These are phyloP conservation scores for Chalara sp. DNA, from an alignment of 2,329 filamentous ascomycete species.

Conservation along the genomic window DNA sequence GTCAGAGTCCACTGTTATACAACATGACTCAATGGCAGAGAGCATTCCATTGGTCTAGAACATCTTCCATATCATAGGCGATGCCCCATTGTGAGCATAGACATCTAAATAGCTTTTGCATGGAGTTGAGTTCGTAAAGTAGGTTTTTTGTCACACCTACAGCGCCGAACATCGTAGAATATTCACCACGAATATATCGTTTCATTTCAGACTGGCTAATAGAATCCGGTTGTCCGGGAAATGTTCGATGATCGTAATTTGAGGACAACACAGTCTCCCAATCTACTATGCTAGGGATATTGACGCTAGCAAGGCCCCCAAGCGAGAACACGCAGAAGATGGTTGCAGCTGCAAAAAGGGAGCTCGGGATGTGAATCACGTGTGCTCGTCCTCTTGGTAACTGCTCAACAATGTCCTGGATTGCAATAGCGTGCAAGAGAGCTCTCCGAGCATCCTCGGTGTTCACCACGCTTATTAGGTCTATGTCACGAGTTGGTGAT, in stretches of 20 bases:
- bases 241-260: conserved; percentile 13
- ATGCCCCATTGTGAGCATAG: conserved; percentile 38
- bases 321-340: conserved; percentile 35
- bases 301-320: conserved; percentile 30
- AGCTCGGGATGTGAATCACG: conserved; percentile 37
- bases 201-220: conserved; percentile 39
- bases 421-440: conserved; percentile 36
- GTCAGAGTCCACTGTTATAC: neutral
- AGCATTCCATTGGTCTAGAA: conserved; percentile 36
- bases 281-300: conserved; percentile 32
- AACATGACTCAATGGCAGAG: conserved; percentile 29
- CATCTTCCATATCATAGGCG: conserved; percentile 37
- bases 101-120: conserved; percentile 39
- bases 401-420: conserved; percentile 39
- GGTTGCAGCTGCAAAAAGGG: conserved; percentile 36
- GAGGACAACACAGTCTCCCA: conserved; percentile 34
- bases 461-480: conserved; percentile 32
- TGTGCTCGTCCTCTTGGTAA: conserved; percentile 37
- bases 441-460: conserved; percentile 33
- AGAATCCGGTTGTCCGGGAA: conserved; percentile 55
- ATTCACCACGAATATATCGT: conserved; percentile 29
- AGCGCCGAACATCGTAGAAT: conserved; percentile 15
- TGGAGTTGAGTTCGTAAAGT: conserved; percentile 39
- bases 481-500: conserved; percentile 24
- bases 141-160: conserved; percentile 29